phyloP scores from a whole-genome alignment of 2,329 filamentous ascomycete species.

The Botrytis cinerea region DNA sequence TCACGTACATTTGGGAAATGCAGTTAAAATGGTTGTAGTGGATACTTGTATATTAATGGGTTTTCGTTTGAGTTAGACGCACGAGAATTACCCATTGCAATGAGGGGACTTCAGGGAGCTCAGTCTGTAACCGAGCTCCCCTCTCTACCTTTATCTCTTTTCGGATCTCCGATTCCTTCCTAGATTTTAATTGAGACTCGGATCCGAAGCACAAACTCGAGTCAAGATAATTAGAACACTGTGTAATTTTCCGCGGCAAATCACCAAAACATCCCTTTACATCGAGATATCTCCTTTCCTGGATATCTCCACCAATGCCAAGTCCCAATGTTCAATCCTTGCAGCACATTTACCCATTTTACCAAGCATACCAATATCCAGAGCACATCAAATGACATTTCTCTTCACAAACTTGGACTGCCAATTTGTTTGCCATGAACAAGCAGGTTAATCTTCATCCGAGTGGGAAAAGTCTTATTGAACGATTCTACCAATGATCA shows the following conservation, averaged over 20 bases:
- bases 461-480: background rate
- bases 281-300: background rate
- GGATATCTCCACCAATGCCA: background rate
- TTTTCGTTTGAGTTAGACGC: background rate
- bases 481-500: background rate
- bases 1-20: slow-evolving; percentile 1
- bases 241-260: background rate
- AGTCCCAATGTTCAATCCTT: background rate
- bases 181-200: background rate
- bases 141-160: background rate
- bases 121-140: slow-evolving; percentile 4
- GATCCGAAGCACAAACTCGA: background rate
- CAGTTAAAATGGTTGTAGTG: background rate
- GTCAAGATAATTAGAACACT: background rate
- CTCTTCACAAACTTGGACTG: background rate
- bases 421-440: background rate
- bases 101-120: slow-evolving; percentile 4
- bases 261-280: background rate
- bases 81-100: background rate
- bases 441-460: background rate
- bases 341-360: background rate
- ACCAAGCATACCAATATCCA: background rate
- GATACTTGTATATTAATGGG: background rate
- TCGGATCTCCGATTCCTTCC: background rate
- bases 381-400: slow-evolving; percentile 7